A percentile compares a stretch with the other conserved stretches of the same genome.
Evolutionary conservation across 768 basidiomycete genomes (phyloP).

Genomic region (Boletellus ananas): DNA sequence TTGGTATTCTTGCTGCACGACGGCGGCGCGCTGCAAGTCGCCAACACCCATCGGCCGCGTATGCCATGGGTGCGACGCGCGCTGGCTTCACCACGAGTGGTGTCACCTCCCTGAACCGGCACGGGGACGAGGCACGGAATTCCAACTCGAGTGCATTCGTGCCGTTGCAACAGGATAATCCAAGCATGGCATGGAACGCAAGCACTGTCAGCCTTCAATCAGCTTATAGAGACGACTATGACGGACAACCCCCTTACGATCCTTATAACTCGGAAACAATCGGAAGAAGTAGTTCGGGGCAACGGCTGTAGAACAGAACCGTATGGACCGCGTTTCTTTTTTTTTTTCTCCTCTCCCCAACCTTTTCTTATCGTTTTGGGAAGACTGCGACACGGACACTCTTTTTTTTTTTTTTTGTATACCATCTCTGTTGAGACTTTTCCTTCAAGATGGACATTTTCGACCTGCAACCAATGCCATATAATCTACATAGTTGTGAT

Average conservation of each 20-base stretch:
- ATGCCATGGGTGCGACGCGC: slow-evolving; percentile 37
- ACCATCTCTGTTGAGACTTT: not conserved
- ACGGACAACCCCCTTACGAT: slow-evolving; percentile 21
- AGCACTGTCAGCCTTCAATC: slow-evolving; percentile 46
- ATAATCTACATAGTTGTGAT: slow-evolving; percentile 9
- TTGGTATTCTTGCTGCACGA: slow-evolving; percentile 48
- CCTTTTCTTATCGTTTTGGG: not conserved
- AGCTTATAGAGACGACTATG: slow-evolving; percentile 34
- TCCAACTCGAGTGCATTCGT: slow-evolving; percentile 70
- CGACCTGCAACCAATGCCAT: not conserved
- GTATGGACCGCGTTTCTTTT: not conserved
- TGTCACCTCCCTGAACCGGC: slow-evolving; percentile 18
- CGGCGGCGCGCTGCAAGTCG: slow-evolving; percentile 44
- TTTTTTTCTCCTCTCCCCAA: not conserved
- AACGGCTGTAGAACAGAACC: slow-evolving; percentile 20
- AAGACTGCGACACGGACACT: slow-evolving; percentile 10
- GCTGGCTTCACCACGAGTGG: slow-evolving; percentile 28
- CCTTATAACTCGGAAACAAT: slow-evolving; percentile 24
- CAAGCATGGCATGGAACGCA: slow-evolving; percentile 55
- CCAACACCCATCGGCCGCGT: slow-evolving; percentile 31
- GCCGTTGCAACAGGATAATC: slow-evolving; percentile 63
- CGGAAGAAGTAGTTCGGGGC: slow-evolving; percentile 25
- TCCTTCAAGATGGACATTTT: slow-evolving; percentile 7
- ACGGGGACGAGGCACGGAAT: slow-evolving; percentile 30
- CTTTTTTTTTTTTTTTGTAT: not conserved